Base-by-base conservation (phyloP, 2,329 filamentous ascomycete genomes). In the Colletotrichum kahawae region DNA sequence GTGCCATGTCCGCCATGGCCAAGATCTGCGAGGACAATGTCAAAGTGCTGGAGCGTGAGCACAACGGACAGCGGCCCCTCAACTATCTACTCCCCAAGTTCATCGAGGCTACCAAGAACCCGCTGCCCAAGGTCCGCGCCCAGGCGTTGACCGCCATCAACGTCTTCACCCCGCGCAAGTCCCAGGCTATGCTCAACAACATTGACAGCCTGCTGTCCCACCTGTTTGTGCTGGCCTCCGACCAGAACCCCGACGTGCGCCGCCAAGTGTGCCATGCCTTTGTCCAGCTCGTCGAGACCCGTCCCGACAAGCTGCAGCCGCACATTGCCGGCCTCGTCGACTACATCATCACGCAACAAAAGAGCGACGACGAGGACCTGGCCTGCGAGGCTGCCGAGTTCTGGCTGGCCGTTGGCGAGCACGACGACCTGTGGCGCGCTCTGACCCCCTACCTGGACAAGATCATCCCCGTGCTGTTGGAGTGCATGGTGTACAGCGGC, bases 11-110 rank as follows among this genome's bases (percentile, higher is more conserved):
- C 64, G 96, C 97, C 63, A 89, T 99, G 84, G 88, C 94, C 83
- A 98, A 98, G 88, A 96, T 99, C 76, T 99, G 97, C 85, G 97
- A 99, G 85, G 97, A 99, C 85, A 98, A 98, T 86, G 93, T 92
- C 81, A 95, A 94, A 82, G 89, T 95, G 74, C 88, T 99, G 69
- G 95, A 98, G 84, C 93, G 93, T 79, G 95, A 98, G 77, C 95
- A 98, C 83, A 93, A 95, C 81, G 95, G 95, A 76, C 93, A 98
- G 84, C 91, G 95, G 71, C 97, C 97, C 2, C 91, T 98, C 75
- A 94, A 94, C 82, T 93, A 95, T 80, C 92, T 99, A 60, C 93
- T 98, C 65, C 97, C 97, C 13, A 96, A 97, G 84, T 90, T 99
- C 76, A 92, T 99, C 79, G 91, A 96, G 71, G 97, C 97, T 76